These are phyloP conservation scores for Pseudozyma thailandica DNA, from an alignment of 1,284 basidiomycete genomes.

Conservation along the genomic window DNA sequence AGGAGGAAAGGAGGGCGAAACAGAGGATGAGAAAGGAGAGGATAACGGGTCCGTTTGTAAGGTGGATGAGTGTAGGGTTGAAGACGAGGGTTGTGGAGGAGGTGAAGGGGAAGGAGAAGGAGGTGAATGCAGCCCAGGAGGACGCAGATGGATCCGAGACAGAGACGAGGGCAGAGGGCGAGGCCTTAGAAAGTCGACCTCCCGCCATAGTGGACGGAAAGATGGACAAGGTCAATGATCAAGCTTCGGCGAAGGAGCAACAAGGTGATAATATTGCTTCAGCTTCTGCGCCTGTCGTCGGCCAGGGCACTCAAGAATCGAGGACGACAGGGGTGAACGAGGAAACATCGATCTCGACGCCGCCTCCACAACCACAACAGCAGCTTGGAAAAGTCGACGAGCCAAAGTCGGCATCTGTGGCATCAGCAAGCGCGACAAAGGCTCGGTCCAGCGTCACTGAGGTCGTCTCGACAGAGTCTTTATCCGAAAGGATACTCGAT, in stretches of 20 bases:
- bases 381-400: neutral
- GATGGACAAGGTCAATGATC: no score
- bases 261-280: no score
- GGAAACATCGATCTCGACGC: conserved; percentile 1
- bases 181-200: neutral
- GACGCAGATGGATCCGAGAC: neutral
- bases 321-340: neutral
- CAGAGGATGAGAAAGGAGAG: conserved; percentile 73
- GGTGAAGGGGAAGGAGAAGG: neutral
- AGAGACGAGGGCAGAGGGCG: neutral
- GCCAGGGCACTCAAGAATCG: no score
- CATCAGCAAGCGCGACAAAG: no score
- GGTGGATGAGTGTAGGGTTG: conserved; percentile 76
- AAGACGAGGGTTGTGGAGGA: conserved; percentile 34
- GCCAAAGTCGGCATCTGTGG: neutral
- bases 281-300: no score
- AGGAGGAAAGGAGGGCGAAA: conserved; percentile 82
- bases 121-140: neutral
- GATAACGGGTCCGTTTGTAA: conserved; percentile 77
- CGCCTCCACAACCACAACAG: neutral
- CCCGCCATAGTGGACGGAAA: neutral
- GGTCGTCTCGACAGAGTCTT: no score
- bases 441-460: no score
- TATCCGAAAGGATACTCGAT: no score
- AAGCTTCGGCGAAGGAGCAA: no score